phyloP scores from a whole-genome alignment of 805 yeast genomes.

The Komagataella kurtzmanii region DNA sequence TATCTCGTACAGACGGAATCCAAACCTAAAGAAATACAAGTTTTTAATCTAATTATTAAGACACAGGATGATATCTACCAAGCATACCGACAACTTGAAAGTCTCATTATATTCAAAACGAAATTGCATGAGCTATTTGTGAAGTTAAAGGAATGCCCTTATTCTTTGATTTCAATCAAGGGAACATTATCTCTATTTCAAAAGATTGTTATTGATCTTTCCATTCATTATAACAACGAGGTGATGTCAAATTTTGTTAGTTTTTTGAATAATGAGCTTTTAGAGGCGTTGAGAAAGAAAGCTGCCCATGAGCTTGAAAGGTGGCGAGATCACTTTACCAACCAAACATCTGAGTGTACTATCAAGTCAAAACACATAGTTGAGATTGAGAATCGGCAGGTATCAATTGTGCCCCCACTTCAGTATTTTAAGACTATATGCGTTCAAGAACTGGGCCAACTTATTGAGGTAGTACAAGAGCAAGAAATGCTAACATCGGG shows the following conservation, averaged over 20 bases:
- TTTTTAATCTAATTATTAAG: neutral
- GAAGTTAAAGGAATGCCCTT: neutral
- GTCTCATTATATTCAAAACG: neutral
- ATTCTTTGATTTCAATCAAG: neutral
- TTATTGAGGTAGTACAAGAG: neutral
- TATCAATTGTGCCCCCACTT: constrained; percentile 13
- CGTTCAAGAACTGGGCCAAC: neutral
- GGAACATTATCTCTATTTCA: neutral
- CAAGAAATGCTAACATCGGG: neutral
- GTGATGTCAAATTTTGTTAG: neutral
- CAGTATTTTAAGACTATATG: constrained; percentile 3
- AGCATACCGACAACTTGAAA: constrained; percentile 1
- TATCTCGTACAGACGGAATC: constrained; percentile 8
- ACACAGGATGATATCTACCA: neutral
- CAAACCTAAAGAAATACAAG: neutral
- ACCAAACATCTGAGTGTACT: neutral
- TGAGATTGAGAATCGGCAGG: constrained; percentile 11
- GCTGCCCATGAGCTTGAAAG: neutral
- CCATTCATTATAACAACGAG: too few species aligned
- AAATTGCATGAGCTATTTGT: neutral
- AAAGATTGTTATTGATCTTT: neutral
- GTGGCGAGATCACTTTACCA: neutral
- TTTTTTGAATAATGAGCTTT: neutral
- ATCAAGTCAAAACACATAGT: constrained; percentile 7
- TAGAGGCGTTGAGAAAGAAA: neutral